Conservation (phyloP, 179 eudicot genomes). For the Carnegiea gigantea region DNA sequence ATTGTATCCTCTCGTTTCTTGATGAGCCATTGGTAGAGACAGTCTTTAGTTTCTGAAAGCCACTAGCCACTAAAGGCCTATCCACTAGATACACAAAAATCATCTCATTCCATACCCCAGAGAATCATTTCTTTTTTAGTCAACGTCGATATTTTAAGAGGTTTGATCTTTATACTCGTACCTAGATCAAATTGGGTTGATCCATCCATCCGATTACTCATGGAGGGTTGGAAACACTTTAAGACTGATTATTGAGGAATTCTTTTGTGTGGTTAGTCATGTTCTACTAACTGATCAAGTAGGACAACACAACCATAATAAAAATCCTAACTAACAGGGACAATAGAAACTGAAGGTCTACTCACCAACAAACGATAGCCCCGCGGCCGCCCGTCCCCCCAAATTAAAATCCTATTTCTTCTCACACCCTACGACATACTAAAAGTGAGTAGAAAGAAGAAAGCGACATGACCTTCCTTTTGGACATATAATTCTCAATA, state of each 20-base stretch:
- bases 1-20: too few relatives aligned
- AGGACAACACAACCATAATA: not conserved
- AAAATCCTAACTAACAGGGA: not conserved
- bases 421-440: conserved; percentile 26
- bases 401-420: conserved; percentile 11
- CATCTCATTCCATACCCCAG: too few relatives aligned
- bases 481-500: not conserved
- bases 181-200: too few relatives aligned
- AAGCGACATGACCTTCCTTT: conserved; percentile 19
- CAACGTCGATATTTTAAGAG: too few relatives aligned
- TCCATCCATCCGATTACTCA: not conserved
- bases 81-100: too few relatives aligned
- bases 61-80: too few relatives aligned
- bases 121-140: too few relatives aligned
- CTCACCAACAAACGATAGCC: not conserved
- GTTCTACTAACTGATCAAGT: not conserved
- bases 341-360: not conserved
- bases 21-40: too few relatives aligned
- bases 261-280: not conserved
- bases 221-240: not conserved
- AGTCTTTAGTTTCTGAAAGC: too few relatives aligned
- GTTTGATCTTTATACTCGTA: too few relatives aligned
- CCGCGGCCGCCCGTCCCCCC: not conserved
- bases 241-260: not conserved
- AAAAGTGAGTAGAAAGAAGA: not conserved